Evolutionary conservation across 2,329 filamentous ascomycete species (phyloP).

Genomic region (Ceratocystis papillata): DNA sequence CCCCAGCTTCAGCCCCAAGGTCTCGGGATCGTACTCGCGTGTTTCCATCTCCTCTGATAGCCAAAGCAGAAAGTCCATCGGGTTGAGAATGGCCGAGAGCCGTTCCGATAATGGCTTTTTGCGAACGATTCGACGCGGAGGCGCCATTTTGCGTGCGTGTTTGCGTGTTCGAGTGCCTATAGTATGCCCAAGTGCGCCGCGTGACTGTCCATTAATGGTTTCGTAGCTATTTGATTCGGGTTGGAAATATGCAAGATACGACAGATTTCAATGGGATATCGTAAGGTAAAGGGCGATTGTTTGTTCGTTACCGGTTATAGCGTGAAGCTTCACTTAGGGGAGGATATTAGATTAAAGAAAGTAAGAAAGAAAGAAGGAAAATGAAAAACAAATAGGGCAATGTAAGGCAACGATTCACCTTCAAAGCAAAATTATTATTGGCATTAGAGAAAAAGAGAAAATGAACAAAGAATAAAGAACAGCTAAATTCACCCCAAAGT

Average conservation of each 20-base stretch:
- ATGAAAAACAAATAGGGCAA: neutral
- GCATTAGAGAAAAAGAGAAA: no score
- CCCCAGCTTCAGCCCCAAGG: conserved; percentile 65
- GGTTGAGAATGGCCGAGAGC: conserved; percentile 69
- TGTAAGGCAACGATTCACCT: neutral
- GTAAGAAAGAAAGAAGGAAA: neutral
- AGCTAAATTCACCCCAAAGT: neutral
- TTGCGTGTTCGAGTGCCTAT: neutral
- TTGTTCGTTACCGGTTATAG: no score
- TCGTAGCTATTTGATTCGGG: no score
- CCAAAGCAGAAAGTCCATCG: conserved; percentile 82
- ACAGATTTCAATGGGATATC: no score
- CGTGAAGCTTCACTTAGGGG: neutral
- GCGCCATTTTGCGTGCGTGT: conserved; percentile 14
- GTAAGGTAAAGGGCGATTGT: no score
- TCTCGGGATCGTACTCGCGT: conserved; percentile 76
- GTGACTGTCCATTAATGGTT: no score
- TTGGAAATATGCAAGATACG: no score
- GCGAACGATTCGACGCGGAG: conserved; percentile 64
- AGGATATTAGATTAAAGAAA: conserved; percentile 3
- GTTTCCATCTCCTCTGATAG: conserved; percentile 86
- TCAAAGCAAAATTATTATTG: no score
- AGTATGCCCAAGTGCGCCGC: no score
- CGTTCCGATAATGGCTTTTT: conserved; percentile 69
- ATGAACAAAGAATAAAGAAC: neutral